Evolutionary conservation across 345 rosid genomes (phyloP), one percentile per base, ranked within the genome.

Genomic region (Eucalyptus marginata): DNA sequence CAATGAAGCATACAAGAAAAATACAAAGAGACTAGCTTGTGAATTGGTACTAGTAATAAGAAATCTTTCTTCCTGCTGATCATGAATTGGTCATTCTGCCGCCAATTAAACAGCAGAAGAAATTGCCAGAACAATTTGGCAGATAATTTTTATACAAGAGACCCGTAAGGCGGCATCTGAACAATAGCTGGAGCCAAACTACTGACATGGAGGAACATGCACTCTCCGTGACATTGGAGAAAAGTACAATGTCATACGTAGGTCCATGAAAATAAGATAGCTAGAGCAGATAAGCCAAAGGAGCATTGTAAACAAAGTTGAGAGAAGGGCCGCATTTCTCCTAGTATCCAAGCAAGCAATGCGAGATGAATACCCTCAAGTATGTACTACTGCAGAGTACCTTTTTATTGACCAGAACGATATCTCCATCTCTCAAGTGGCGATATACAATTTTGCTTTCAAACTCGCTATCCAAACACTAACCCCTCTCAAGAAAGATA

Each of bases 361-460:
- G 1, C 2, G 5, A 50, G 16, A 17, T 7, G 33, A 24, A 46
- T 36, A 59, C 25, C 27, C 50, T 54, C 6, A 27, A 90, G 9
- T 71, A 76, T 36, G 8, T 36, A 40, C 83, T 40, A 20, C 27
- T 10, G 5, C 8, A 43, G 29, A 51, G 56, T 88, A 98, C 99
- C 98, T 97, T 99, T 85, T 97, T 95, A 91, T 98, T 98, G 88
- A 95, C 10, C 10, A 52, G 1, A 52, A 18, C 0, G 10, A 52
- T 52, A 52, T 52, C 58, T 52, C 58, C 58, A 52, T 52, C 58
- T 52, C 10, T 52, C 10, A 52, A 52, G 58, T 52, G 25, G 25
- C 1, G 2, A 52, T 52, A 52, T 52, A 52, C 25, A 52, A 52
- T 18, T 52, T 52, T 52, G 2, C 58, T 52, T 52, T 52, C 10